Evolutionary conservation across 495 filamentous ascomycete genomes (phyloP).

Genomic region (Trichoderma virens): DNA sequence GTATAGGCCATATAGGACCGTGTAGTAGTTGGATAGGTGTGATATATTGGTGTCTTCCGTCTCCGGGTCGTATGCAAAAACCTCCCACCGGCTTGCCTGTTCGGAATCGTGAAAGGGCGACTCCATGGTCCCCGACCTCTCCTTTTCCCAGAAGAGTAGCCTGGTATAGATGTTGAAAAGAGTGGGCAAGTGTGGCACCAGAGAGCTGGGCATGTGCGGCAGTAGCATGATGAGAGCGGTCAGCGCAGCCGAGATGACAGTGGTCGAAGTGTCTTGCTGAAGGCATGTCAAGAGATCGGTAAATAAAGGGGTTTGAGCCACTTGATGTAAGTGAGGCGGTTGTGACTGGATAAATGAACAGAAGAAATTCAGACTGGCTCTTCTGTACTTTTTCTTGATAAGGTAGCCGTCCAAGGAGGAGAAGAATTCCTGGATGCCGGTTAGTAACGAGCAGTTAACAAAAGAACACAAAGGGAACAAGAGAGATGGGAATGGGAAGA

Average conservation of each 20-base stretch:
- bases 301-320: constrained; percentile 58
- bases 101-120: constrained; percentile 23
- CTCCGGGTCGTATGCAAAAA: constrained; percentile 46
- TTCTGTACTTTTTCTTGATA: constrained; percentile 48
- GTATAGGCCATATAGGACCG: constrained; percentile 69
- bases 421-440: constrained; percentile 47
- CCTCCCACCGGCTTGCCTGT: constrained; percentile 49
- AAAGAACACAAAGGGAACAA: no score
- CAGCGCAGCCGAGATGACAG: constrained; percentile 57
- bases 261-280: constrained; percentile 62
- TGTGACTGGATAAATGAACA: constrained; percentile 57
- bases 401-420: constrained; percentile 51
- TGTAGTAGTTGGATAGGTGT: constrained; percentile 68
- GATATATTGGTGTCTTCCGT: constrained; percentile 54
- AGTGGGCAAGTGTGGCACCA: constrained; percentile 52
- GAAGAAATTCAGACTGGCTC: constrained; percentile 50
- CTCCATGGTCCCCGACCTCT: constrained; percentile 28
- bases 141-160: constrained; percentile 64
- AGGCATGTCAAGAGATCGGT: constrained; percentile 59
- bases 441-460: no score
- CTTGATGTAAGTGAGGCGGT: constrained; percentile 63
- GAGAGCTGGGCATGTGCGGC: constrained; percentile 61
- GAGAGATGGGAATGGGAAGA: no score
- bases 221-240: constrained; percentile 66
- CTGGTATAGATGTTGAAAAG: constrained; percentile 70